Percentiles rank a stretch among this genome's conserved stretches.
These are phyloP conservation scores for Chaetomium sp. DNA, from an alignment of 2,329 filamentous ascomycete genomes.

Conservation along the genomic window DNA sequence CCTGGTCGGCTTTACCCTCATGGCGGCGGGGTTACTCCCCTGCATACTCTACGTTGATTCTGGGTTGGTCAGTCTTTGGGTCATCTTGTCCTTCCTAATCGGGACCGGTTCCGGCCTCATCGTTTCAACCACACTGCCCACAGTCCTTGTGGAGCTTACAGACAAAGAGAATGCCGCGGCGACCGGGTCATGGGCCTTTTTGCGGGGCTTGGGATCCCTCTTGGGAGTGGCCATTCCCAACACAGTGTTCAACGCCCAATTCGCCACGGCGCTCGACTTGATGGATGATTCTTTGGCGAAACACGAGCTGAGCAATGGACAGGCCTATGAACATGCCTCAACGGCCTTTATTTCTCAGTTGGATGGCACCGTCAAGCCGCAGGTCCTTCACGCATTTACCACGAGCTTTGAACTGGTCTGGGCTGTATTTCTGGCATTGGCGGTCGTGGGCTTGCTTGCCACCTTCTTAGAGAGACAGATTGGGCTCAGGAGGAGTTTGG, in stretches of 20 bases:
- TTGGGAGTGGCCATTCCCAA: constrained; percentile 36
- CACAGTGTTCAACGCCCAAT: constrained; percentile 30
- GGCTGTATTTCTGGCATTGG: constrained; percentile 17
- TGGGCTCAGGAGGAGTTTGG: constrained; percentile 17
- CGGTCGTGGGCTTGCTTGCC: constrained; percentile 11
- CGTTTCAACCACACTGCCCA: constrained; percentile 34
- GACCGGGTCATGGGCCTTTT: constrained; percentile 35
- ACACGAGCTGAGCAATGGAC: constrained; percentile 12
- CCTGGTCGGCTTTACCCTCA: constrained; percentile 26
- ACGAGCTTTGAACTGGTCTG: constrained; percentile 16
- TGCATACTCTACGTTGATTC: constrained; percentile 30
- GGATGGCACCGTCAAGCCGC: neutral
- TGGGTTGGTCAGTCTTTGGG: constrained; percentile 30
- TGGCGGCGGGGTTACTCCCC: constrained; percentile 31
- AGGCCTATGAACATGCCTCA: constrained; percentile 22
- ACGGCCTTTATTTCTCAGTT: constrained; percentile 13
- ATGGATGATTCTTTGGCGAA: constrained; percentile 2
- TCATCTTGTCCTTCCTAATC: constrained; percentile 32
- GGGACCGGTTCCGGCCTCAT: constrained; percentile 37
- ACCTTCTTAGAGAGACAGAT: constrained; percentile 21
- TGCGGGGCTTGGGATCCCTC: constrained; percentile 36
- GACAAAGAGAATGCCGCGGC: constrained; percentile 31
- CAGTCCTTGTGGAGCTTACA: constrained; percentile 31
- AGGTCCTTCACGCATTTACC: constrained; percentile 12
- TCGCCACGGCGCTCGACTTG: constrained; percentile 2